Percentiles rank a stretch among this genome's conserved stretches.
phyloP scores from a whole-genome alignment of 2,329 filamentous ascomycete species.

The Corynespora cassiicola region DNA sequence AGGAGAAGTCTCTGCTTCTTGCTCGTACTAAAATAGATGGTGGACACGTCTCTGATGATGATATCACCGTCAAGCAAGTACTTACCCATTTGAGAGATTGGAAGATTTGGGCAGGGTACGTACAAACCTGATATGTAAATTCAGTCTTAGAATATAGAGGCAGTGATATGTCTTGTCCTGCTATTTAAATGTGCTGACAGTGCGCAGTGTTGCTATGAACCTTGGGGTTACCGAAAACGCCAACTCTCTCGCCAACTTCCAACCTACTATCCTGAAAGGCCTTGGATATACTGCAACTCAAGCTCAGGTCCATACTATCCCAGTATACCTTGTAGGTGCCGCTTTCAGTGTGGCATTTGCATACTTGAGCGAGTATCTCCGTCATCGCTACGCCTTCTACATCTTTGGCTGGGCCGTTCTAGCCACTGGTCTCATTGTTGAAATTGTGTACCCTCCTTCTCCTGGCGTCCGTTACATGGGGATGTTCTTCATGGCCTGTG shows the following conservation, averaged over 20 bases:
- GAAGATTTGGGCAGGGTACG: conserved; percentile 64
- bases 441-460: conserved; percentile 48
- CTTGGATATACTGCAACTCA: conserved; percentile 41
- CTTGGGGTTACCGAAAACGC: conserved; percentile 39
- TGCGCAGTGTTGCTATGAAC: conserved; percentile 29
- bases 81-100: conserved; percentile 53
- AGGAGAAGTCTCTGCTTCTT: conserved; percentile 59
- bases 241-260: conserved; percentile 39
- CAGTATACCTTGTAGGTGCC: conserved; percentile 40
- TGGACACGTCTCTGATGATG: conserved; percentile 53
- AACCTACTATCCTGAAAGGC: conserved; percentile 44
- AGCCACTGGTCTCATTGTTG: conserved; percentile 57
- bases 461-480: conserved; percentile 57
- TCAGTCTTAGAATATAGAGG: neutral
- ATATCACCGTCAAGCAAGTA: conserved; percentile 55
- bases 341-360: conserved; percentile 36
- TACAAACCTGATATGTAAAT: neutral
- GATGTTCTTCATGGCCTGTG: conserved; percentile 61
- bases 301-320: conserved; percentile 44
- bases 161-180: no score
- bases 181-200: conserved; percentile 1
- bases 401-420: conserved; percentile 45
- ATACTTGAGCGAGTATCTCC: conserved; percentile 31
- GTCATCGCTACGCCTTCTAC: conserved; percentile 38
- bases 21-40: conserved; percentile 58